Evolutionary conservation across 1,139 yeast species (phyloP), one percentile per base, ranked within the genome.

Genomic region (Suhomyces coccinellae): DNA sequence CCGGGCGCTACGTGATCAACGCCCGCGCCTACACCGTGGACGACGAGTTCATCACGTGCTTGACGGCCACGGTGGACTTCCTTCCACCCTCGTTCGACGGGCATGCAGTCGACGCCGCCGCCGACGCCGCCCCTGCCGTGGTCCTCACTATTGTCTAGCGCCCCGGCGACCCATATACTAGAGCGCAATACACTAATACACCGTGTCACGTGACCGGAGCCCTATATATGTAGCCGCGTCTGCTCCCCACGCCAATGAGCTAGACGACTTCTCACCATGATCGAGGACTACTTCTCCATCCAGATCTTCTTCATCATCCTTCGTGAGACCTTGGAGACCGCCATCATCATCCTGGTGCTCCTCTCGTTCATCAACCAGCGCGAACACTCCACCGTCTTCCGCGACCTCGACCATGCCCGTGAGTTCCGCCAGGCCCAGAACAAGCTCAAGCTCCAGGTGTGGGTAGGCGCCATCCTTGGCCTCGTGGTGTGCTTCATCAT

Each of bases 21-120:
- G 98, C 97, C 15, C 81, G 93, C 59, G 99, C 98, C 5, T 93
- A 79, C 69, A 89, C 96, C 37, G 80, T 71, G 41, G 89, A 87
- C 46, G 97, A 87, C 56, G 83, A 79, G 40, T 78, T 85, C 52
- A 83, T 93, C 54, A 83, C 97, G 29, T 93, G 99, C 65, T 74
- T 93, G 58, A 80, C 87, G 30, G 97, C 96, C 12, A 77, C 83
- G 9, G 85, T 91, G 35, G 82, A 79, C 41, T 84, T 86, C 66
- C 82, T 80, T 10, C 61, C 59, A 13, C 52, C 53, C 6, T 14
- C 32, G 6, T 11, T 36, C 14, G 17, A 22, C 10, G 28, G 36
- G 17, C 11, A 9, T 26, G 29, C 22, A 2, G 36, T 22, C 29
- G 35, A 16, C 17, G 12, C 7, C 12, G 34, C 6, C 13, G 13